Base-by-base conservation (phyloP, 179 eudicot genomes). In the Beta corolliflora region DNA sequence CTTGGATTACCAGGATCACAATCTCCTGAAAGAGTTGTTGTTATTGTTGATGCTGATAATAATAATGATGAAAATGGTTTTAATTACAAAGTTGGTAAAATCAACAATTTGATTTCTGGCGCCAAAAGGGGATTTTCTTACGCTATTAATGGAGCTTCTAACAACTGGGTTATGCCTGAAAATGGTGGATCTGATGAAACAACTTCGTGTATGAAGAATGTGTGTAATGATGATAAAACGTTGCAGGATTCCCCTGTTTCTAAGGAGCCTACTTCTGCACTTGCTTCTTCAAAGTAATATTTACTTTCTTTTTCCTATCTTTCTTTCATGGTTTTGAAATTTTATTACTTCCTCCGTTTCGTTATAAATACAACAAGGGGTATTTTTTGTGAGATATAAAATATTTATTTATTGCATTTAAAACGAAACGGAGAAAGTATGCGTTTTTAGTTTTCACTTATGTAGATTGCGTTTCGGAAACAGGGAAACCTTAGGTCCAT, bases 1-100 rank as follows among this genome's bases (percentile, higher is more conserved):
- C 97, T 94, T 65, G 97, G 97, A 15, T 84, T 90, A 63, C 97
- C 97, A 36, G 97, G 97, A 9, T 84, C 91, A 19, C 87, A 89
- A 79, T 89, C 90, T 19, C 89, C 91, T 25, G 85, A 83, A 80
- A 87, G 83, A 81, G 86, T 63, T 44, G 14, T 45, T 77, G 59
- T 56, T 80, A 78, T 76, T 73, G 84, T 55, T 77, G 19, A 69
- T 73, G 81, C 50, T 41, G 67, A 50, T 72, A n/a, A 52, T 15
- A 41, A 21, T 71, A 21, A 48, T 79, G 58, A 45, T 79, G 46
- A 19, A 44, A 36, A 74, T 75, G 79, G 64, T 72, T 73, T 55
- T 19, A 82, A 55, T n/a, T 75, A 41, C 56, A 36, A 77, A 82
- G 41, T 73, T 82, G 77, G 63, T 56, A 14, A 63, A 36, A 58